phyloP scores from a whole-genome alignment of 1,284 basidiomycete species.

The Ceratobasidium sp. region DNA sequence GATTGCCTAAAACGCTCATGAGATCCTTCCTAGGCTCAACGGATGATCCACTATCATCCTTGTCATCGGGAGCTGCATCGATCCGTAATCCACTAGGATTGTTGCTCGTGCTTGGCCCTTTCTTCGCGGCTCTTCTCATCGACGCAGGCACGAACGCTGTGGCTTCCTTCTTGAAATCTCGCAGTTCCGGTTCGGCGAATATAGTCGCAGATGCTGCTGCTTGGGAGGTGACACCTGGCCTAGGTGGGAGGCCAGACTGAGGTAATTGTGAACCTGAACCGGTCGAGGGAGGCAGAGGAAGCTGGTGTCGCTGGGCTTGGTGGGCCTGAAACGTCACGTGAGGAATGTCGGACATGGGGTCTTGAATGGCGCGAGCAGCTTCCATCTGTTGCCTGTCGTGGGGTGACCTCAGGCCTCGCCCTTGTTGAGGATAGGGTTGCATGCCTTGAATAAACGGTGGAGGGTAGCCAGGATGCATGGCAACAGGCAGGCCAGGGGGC shows the following conservation, averaged over 20 bases:
- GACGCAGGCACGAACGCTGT: constrained; percentile 83
- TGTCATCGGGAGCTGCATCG: constrained; percentile 43
- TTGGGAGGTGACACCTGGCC: constrained; percentile 44
- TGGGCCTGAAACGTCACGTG: constrained; percentile 54
- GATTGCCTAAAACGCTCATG: constrained; percentile 40
- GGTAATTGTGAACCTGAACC: constrained; percentile 19
- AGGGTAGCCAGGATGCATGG: constrained; percentile 34
- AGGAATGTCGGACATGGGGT: constrained; percentile 54
- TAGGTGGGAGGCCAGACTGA: constrained; percentile 21
- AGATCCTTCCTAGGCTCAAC: constrained; percentile 38
- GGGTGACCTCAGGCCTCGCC: constrained; percentile 27
- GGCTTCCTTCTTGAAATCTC: constrained; percentile 91
- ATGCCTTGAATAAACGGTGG: constrained; percentile 39
- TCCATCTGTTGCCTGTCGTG: constrained; percentile 45
- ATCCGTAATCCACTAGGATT: constrained; percentile 10
- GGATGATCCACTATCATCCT: neutral
- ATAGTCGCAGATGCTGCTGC: constrained; percentile 69
- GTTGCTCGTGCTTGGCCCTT: constrained; percentile 4
- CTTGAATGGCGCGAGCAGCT: constrained; percentile 50
- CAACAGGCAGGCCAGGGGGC: constrained; percentile 45
- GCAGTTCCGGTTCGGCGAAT: constrained; percentile 82
- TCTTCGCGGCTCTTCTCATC: constrained; percentile 50
- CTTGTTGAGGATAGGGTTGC: constrained; percentile 39
- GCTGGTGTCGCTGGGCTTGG: constrained; percentile 49
- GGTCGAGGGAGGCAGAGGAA: constrained; percentile 41